Base-by-base conservation (phyloP, 768 basidiomycete species). In the Rhodosporidiobolus odoratus region DNA sequence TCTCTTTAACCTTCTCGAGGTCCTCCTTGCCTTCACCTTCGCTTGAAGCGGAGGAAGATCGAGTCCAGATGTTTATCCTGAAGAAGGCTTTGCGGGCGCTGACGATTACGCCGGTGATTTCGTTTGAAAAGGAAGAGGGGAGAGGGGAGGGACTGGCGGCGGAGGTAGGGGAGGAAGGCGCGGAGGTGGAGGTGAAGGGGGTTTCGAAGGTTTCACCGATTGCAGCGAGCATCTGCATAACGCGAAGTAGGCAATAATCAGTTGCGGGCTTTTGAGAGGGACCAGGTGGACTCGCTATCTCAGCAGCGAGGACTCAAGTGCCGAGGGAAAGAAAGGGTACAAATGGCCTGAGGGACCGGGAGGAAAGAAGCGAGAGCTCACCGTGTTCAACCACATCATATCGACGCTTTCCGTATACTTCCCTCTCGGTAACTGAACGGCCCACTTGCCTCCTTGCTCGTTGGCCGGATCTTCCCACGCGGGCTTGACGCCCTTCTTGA, bases 161-260 rank as follows among this genome's bases (percentile, higher is more conserved):
- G 83, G 73, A 38, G 62, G 75, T 48, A 66, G 41, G 85, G 23
- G 94, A 95, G 79, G 96, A 98, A 0, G 94, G 98, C 82, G 98
- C 96, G 63, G 95, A 95, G 75, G 98, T 98, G 57, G 95, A 95
- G 71, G 96, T 15, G 58, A 91, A 84, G 63, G 87, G 85, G 21
- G 94, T 92, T 80, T 98, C 96, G 79, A 96, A 97, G 0, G 93
- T 99, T 82, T 99, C 96, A 62, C 96, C 96, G 75, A 99, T 99
- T 54, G 95, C 96, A 69, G 96, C 96, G 68, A 99, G 87, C 95
- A 98, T 97, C 96, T 98, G 80, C 4, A 7, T 38, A 17, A n/a
- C 23, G n/a, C 3, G 62, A 62, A 27, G 64, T 37, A 23, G 63
- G 40, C 32, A n/a, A 25, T 9, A 50, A 30, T 27, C 32, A n/a